phyloP scores from a whole-genome alignment of 192 early-diverging fungal genomes.

The Martensiomyces pterosporus region DNA sequence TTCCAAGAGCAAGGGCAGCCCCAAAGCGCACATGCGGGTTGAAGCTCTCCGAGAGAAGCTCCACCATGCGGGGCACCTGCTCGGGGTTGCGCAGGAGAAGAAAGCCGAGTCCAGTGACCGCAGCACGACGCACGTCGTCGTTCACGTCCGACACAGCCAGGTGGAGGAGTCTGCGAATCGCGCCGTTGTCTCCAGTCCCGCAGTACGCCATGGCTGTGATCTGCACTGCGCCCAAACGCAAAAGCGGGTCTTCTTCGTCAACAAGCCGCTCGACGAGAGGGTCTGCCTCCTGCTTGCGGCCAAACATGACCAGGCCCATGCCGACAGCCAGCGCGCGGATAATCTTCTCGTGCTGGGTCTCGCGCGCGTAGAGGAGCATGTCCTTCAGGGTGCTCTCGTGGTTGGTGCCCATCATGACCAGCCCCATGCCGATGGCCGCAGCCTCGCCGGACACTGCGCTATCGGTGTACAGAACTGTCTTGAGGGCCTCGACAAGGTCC shows the following conservation, averaged over 20 bases:
- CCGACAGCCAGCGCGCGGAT: constrained; percentile 94
- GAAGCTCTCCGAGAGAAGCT: constrained; percentile 95
- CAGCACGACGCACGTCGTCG: constrained; percentile 99
- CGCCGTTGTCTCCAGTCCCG: constrained; percentile 97
- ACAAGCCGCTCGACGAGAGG: constrained; percentile 77
- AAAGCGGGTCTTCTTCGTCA: constrained; percentile 89
- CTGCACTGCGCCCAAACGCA: constrained; percentile 97
- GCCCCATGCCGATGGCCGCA: constrained; percentile 92
- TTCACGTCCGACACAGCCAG: constrained; percentile 98
- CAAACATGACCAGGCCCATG: constrained; percentile 96
- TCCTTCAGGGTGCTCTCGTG: constrained; percentile 78
- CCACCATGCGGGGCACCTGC: constrained; percentile 97
- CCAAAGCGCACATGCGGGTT: constrained; percentile 99
- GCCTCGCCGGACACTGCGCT: constrained; percentile 97
- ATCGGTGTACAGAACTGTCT: constrained; percentile 85
- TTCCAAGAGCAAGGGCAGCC: constrained; percentile 91
- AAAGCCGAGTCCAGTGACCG: constrained; percentile 95
- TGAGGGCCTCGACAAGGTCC: constrained; percentile 83
- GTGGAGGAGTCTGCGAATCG: constrained; percentile 89
- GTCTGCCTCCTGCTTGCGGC: constrained; percentile 93
- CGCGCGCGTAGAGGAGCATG: constrained; percentile 97
- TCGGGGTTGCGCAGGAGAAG: constrained; percentile 86
- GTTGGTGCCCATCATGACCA: constrained; percentile 95
- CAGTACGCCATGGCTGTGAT: constrained; percentile 97
- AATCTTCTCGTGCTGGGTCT: constrained; percentile 99